Evolutionary conservation across 345 rosid genomes (phyloP).

Genomic region (Citrus cavaleriei): DNA sequence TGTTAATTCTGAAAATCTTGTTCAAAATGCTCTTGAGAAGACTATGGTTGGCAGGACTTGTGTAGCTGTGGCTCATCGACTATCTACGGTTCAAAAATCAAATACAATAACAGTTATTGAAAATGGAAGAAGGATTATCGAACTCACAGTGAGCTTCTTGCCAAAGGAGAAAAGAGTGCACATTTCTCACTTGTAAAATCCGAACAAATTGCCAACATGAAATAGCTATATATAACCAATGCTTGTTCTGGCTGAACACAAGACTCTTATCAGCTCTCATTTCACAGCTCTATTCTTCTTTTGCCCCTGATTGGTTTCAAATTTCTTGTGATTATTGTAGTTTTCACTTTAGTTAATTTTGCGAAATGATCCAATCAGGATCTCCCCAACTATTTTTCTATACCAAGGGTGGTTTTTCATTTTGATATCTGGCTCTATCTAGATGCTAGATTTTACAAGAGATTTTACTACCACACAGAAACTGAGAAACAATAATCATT

Average conservation of each 20-base stretch:
- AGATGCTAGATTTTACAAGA: not conserved
- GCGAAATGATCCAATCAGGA: not conserved
- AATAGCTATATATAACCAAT: not conserved
- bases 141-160: constrained; percentile 19
- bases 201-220: not conserved
- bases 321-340: not conserved
- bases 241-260: not conserved
- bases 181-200: constrained; percentile 20
- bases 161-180: not conserved
- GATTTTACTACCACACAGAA: too few species aligned
- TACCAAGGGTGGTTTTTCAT: not conserved
- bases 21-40: constrained; percentile 28
- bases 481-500: too few species aligned
- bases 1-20: constrained; percentile 29
- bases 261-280: not conserved
- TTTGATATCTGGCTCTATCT: not conserved
- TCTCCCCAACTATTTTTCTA: not conserved
- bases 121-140: constrained; percentile 16
- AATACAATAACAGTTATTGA: constrained; percentile 12
- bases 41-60: constrained; percentile 26
- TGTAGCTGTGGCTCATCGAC: constrained; percentile 26
- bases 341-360: not conserved
- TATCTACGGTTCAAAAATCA: constrained; percentile 15
- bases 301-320: not conserved
- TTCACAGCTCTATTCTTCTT: not conserved